Evolutionary conservation across 225 moss, liverwort and hornwort genomes (phyloP), one percentile per base, ranked within the genome.

Genomic region (Bryum argenteum): DNA sequence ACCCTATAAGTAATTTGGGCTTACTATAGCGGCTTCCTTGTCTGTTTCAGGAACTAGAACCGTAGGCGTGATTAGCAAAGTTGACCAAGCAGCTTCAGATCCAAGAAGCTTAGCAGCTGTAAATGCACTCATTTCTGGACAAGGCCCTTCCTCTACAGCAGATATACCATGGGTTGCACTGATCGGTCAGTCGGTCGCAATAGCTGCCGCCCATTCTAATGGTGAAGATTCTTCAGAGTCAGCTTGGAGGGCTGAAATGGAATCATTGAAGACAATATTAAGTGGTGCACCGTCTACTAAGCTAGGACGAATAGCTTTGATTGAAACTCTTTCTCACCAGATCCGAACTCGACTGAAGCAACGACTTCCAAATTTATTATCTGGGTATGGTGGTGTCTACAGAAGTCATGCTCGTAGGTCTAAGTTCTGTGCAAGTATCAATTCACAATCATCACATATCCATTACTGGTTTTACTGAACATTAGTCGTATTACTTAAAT

Each of bases 161-260:
- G 97, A 98, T 22, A 87, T 94, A 70, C 90, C 97, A 42, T 98
- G 97, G 97, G 97, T 98, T 71, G 97, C 94, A 71, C 65, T 98
- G 57, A 98, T 98, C 65, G 97, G 97, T 54, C 97, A 98, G 75
- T 98, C 97, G 41, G 97, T 98, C 42, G 92, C 97, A 61, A 98
- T 98, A 81, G 92, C 94, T 72, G 90, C 97, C 71, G 97, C 97
- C 4, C 97, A 98, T 82, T 81, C 92, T 17, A 94, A 75, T 77
- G 86, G 89, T n/a, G 97, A 98, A 78, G 94, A 94, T 65, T 92
- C 94, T 50, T 71, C 94, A 69, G 94, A 94, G 78, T 87, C 97
- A 76, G 97, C 97, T 23, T 98, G 97, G 97, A 94, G 67, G 86
- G 97, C 97, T 77, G 97, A 98, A 72, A 90, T 90, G 82, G 97